phyloP scores from a whole-genome alignment of 768 basidiomycete species.

The Saitozyma podzolica region DNA sequence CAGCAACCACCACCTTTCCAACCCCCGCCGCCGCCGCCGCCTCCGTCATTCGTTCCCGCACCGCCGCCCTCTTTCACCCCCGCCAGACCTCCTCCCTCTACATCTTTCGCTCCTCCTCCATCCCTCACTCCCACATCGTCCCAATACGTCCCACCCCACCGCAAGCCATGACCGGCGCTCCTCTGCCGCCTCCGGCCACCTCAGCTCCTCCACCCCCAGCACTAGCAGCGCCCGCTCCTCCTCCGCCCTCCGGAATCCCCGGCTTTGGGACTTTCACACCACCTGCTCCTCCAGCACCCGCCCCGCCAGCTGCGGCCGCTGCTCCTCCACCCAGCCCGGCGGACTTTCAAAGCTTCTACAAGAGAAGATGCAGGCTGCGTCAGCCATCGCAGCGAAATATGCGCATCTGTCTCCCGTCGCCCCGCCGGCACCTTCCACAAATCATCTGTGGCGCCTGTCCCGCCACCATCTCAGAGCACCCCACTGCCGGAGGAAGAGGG shows the following conservation, averaged over 20 bases:
- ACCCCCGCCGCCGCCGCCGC: slow-evolving; percentile 6
- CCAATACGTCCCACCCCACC: neutral
- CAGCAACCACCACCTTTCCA: neutral
- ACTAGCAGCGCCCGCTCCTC: neutral
- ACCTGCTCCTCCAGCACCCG: slow-evolving; percentile 2
- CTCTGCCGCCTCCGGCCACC: neutral
- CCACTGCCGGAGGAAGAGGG: no score
- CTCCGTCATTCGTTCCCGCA: neutral
- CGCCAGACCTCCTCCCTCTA: no score
- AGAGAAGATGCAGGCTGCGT: slow-evolving; percentile 42
- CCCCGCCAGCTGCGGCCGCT: neutral
- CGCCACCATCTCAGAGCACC: neutral
- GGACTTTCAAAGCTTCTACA: slow-evolving; percentile 35
- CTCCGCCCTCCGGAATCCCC: slow-evolving; percentile 14
- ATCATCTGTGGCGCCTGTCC: slow-evolving; percentile 7
- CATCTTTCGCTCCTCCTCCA: slow-evolving; percentile 1
- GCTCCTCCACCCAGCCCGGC: slow-evolving; percentile 5
- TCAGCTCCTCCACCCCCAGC: neutral
- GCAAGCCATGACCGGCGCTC: neutral
- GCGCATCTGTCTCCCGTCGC: slow-evolving; percentile 22
- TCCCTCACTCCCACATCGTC: slow-evolving; percentile 8
- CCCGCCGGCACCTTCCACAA: slow-evolving; percentile 18
- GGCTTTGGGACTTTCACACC: slow-evolving; percentile 14
- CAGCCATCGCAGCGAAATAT: slow-evolving; percentile 48
- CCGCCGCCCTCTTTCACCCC: neutral